A percentile compares a stretch with the other conserved stretches of the same genome.
These are phyloP conservation scores for Herpetospermum pedunculosum DNA, from an alignment of 306 rosid genomes.

Conservation along the genomic window DNA sequence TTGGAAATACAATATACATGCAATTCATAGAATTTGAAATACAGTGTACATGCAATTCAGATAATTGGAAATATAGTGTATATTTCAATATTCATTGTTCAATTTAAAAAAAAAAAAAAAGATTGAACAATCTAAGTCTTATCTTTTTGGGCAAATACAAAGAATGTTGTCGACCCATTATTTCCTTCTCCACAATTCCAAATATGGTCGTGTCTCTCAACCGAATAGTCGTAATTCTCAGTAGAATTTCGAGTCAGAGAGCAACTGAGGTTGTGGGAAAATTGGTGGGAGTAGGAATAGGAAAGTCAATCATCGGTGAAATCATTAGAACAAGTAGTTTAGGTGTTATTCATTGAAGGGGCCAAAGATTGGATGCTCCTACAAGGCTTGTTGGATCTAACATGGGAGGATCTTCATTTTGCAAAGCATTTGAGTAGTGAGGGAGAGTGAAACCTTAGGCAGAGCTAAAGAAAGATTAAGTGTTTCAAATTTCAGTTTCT, in stretches of 20 bases:
- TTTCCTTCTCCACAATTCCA: conserved; percentile 99
- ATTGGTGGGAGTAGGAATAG: conserved; percentile 64
- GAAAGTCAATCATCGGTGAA: conserved; percentile 70
- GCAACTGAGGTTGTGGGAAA: conserved; percentile 90
- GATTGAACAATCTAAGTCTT: too few species aligned
- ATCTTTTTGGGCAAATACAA: too few species aligned
- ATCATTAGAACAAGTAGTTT: conserved; percentile 73
- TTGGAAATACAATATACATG: too few species aligned
- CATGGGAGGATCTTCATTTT: conserved; percentile 40
- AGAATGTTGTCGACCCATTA: too few species aligned
- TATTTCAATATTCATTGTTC: too few species aligned
- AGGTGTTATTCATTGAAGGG: conserved; percentile 35
- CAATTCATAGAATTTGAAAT: too few species aligned
- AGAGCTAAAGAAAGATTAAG: conserved; percentile 80
- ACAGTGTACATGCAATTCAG: too few species aligned
- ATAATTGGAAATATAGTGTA: too few species aligned
- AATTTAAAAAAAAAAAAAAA: too few species aligned
- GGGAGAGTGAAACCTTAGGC: conserved; percentile 83
- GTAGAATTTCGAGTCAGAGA: conserved; percentile 84
- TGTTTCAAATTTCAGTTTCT: conserved; percentile 74
- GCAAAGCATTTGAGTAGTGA: conserved; percentile 78
- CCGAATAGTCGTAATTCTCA: conserved; percentile 61
- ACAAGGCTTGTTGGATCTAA: conserved; percentile 33
- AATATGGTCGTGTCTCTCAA: conserved; percentile 74
- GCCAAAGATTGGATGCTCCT: conserved; percentile 38